A percentile compares a stretch with the other conserved stretches of the same genome.
phyloP scores from a whole-genome alignment of 2,329 filamentous ascomycete species.

The Trichoderma cornu-damae region DNA sequence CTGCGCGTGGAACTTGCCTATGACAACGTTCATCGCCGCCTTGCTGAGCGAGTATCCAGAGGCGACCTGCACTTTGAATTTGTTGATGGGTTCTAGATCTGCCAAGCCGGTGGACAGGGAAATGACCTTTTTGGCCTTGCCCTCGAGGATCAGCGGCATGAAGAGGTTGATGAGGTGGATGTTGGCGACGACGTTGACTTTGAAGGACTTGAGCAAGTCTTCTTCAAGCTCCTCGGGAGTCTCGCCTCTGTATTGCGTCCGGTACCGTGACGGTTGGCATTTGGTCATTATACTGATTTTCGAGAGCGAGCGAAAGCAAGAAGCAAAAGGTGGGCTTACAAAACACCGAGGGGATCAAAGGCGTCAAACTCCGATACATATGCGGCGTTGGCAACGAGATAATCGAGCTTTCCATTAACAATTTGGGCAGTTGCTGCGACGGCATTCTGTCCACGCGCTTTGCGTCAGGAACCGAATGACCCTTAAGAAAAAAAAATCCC shows the following conservation, averaged over 20 bases:
- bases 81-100: not conserved
- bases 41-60: slow-evolving; percentile 1
- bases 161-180: not conserved
- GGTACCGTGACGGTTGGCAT: no score
- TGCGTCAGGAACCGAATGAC: not conserved
- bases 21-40: not conserved
- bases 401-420: not conserved
- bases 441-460: not conserved
- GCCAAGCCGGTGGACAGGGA: not conserved
- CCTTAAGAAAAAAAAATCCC: no score
- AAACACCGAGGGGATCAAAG: not conserved
- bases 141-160: not conserved
- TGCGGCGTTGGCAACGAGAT: not conserved
- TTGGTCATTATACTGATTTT: no score
- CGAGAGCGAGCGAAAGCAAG: no score
- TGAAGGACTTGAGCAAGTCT: slow-evolving; percentile 5
- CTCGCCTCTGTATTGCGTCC: not conserved
- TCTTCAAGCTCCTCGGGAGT: not conserved
- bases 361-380: not conserved
- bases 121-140: not conserved
- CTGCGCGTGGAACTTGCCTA: not conserved
- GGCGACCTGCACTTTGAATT: not conserved
- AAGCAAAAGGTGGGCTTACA: not conserved
- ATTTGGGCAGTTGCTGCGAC: not conserved
- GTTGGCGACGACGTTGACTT: not conserved